Conservation (phyloP, 129 eudicot species). For the Chrysanthemum seticuspe region DNA sequence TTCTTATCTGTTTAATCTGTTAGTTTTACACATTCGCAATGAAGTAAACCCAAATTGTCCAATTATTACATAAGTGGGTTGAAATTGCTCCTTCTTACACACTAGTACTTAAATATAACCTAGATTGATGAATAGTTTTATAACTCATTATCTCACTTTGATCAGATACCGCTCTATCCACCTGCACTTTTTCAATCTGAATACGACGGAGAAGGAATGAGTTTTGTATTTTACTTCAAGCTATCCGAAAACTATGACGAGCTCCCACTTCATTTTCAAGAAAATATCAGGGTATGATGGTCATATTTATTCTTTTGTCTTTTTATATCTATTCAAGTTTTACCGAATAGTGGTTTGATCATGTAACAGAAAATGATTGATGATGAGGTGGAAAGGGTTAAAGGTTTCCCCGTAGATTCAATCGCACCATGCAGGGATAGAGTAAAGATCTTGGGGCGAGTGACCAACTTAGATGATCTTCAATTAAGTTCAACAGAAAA, state of each 20-base stretch:
- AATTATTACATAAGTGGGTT: background rate
- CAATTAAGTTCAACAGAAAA: slow-evolving; percentile 63
- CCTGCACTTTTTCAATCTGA: slow-evolving; percentile 61
- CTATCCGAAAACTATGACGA: slow-evolving; percentile 71
- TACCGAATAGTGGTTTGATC: background rate
- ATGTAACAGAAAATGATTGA: slow-evolving; percentile 43
- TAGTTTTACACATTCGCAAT: background rate
- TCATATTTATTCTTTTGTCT: background rate
- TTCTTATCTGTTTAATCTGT: background rate
- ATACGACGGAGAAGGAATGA: slow-evolving; percentile 90
- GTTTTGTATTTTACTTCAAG: slow-evolving; percentile 69
- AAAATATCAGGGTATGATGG: slow-evolving; percentile 65
- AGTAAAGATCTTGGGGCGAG: slow-evolving; percentile 72
- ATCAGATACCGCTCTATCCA: slow-evolving; percentile 1
- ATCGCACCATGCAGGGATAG: slow-evolving; percentile 72
- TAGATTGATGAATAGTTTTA: background rate
- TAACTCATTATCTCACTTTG: background rate
- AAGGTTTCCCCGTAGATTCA: slow-evolving; percentile 71
- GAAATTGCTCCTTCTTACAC: background rate
- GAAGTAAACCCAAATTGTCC: background rate
- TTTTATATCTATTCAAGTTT: background rate
- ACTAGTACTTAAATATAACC: background rate
- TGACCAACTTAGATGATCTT: slow-evolving; percentile 67
- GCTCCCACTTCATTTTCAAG: slow-evolving; percentile 78
- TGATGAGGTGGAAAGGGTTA: slow-evolving; percentile 71